Percentiles rank a stretch among this genome's conserved stretches.
These are phyloP conservation scores for Saccharum officinarum DNA, from an alignment of 176 grass and related monocot genomes.

Conservation along the genomic window DNA sequence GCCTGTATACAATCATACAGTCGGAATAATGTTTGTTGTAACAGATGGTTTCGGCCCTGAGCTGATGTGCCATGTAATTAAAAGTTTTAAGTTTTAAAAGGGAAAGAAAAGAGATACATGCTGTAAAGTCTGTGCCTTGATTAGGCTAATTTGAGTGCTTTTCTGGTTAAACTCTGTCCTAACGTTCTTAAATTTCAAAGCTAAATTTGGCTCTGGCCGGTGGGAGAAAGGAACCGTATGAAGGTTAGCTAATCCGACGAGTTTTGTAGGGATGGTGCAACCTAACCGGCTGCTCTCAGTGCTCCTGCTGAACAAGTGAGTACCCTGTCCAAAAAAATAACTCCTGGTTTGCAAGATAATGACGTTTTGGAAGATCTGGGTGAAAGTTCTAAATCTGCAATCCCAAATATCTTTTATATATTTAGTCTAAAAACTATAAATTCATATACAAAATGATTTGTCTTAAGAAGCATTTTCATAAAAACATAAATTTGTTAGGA, in stretches of 20 bases:
- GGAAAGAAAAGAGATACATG: constrained; percentile 45
- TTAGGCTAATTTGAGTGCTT: constrained; percentile 14
- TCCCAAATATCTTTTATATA: neutral
- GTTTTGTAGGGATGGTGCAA: neutral
- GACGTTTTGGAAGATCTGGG: neutral
- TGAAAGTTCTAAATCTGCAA: neutral
- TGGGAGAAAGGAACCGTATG: neutral
- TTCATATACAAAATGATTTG: neutral
- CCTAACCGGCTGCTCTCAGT: neutral
- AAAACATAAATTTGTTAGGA: neutral
- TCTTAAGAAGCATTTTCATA: neutral
- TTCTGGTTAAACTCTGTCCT: neutral
- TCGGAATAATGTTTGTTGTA: constrained; percentile 58
- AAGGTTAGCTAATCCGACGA: neutral
- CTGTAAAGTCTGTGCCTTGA: constrained; percentile 6
- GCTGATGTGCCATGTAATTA: constrained; percentile 42
- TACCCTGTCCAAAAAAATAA: neutral
- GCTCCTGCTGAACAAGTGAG: neutral
- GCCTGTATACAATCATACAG: constrained; percentile 46
- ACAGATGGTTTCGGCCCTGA: constrained; percentile 34
- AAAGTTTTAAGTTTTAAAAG: constrained; percentile 39
- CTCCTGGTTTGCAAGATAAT: neutral
- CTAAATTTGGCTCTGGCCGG: neutral
- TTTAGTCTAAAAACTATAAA: neutral
- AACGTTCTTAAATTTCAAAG: neutral